These are phyloP conservation scores for Xylogone sp. DNA, from an alignment of 2,329 filamentous ascomycete species.

Conservation along the genomic window DNA sequence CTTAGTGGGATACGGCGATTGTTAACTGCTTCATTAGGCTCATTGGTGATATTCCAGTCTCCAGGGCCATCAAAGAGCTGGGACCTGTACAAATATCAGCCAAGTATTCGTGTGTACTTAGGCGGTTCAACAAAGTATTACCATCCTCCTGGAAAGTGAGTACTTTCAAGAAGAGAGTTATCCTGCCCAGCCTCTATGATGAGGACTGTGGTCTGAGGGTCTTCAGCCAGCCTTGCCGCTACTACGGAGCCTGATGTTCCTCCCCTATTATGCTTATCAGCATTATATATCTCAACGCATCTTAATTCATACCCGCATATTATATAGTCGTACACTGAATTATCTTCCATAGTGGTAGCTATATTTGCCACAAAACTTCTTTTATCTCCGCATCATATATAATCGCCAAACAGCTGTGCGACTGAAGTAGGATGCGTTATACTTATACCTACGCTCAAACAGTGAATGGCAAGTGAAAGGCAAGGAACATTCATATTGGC, in stretches of 20 bases:
- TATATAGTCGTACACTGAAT: conserved; percentile 21
- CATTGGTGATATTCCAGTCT: conserved; percentile 47
- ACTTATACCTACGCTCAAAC: no score
- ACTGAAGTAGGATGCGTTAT: no score
- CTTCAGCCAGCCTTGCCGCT: conserved; percentile 50
- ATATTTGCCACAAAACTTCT: conserved; percentile 2
- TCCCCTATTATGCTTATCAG: conserved; percentile 22
- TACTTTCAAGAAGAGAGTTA: conserved; percentile 42
- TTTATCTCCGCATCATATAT: no score
- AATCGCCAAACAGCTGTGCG: no score
- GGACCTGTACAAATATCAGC: conserved; percentile 27
- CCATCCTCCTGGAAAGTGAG: conserved; percentile 47
- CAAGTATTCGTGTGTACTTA: background rate
- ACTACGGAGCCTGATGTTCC: conserved; percentile 47
- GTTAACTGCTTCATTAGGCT: conserved; percentile 35
- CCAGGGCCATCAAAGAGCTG: conserved; percentile 44
- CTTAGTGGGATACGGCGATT: conserved; percentile 42
- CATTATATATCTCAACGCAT: background rate
- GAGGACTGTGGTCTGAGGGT: conserved; percentile 41
- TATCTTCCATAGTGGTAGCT: conserved; percentile 7
- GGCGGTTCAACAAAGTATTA: conserved; percentile 6
- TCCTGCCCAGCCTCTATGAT: conserved; percentile 45
- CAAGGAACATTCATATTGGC: no score
- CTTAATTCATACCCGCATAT: conserved; percentile 17
- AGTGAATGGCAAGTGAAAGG: no score